Evolutionary conservation across 2,329 filamentous ascomycete genomes (phyloP).

Genomic region (Reticulascus tulasneorum): DNA sequence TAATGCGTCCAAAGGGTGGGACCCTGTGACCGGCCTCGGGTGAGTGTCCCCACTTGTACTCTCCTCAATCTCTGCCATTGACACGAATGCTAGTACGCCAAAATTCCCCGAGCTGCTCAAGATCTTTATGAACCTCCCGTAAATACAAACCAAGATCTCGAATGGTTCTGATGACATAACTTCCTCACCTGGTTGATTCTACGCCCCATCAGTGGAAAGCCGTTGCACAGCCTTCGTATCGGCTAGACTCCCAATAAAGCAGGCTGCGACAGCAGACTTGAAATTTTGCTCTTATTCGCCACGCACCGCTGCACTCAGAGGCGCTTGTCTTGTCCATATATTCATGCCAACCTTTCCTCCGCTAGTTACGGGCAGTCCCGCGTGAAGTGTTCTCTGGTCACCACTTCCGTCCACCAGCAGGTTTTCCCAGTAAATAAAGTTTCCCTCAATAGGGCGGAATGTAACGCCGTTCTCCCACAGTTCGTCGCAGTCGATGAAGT

Average conservation of each 20-base stretch:
- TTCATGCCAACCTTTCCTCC: conserved; percentile 39
- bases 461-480: conserved; percentile 34
- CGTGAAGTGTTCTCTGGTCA: conserved; percentile 34
- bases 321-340: conserved; percentile 35
- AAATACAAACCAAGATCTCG: too few relatives aligned
- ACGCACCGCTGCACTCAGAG: too few relatives aligned
- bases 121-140: conserved; percentile 14
- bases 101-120: conserved; percentile 14
- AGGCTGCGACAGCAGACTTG: too few relatives aligned
- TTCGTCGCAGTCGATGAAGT: conserved; percentile 34
- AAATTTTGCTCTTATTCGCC: too few relatives aligned
- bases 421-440: conserved; percentile 38
- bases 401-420: conserved; percentile 27
- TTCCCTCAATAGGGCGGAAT: conserved; percentile 31
- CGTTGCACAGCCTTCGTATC: too few relatives aligned
- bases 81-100: too few relatives aligned
- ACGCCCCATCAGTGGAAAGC: too few relatives aligned
- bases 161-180: too few relatives aligned
- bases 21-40: conserved; percentile 12
- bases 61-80: too few relatives aligned
- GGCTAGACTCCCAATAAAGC: too few relatives aligned
- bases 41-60: too few relatives aligned
- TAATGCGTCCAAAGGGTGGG: conserved; percentile 15
- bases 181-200: too few relatives aligned
- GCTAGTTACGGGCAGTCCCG: conserved; percentile 33